A percentile compares a stretch with the other conserved stretches of the same genome.
phyloP scores from a whole-genome alignment of 768 basidiomycete genomes.

The Pisolithus albus region DNA sequence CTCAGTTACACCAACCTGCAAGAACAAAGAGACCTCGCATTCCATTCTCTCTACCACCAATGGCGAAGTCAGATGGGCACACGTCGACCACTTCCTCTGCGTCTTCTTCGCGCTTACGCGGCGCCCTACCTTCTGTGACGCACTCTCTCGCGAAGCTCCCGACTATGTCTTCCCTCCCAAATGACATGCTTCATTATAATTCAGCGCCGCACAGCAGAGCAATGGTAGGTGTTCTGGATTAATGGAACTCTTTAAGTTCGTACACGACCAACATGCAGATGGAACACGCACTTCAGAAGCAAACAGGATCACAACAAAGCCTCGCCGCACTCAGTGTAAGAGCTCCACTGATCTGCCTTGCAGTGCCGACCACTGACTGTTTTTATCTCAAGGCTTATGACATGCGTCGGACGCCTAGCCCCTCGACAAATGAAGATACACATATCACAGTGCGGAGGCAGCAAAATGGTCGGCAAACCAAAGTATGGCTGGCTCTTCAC shows the following conservation, averaged over 20 bases:
- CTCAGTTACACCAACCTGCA: background rate
- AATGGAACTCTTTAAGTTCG: background rate
- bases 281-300: conserved; percentile 26
- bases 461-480: conserved; percentile 16
- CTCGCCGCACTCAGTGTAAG: conserved; percentile 21
- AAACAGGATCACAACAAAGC: conserved; percentile 13
- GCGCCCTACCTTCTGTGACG: conserved; percentile 26
- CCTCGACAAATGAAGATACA: conserved; percentile 23
- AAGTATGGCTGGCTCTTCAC: conserved; percentile 12
- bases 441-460: conserved; percentile 29
- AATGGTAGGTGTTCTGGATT: conserved; percentile 12
- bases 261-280: conserved; percentile 19
- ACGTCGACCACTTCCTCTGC: conserved; percentile 28
- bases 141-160: conserved; percentile 27
- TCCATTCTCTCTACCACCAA: conserved; percentile 28
- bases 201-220: conserved; percentile 24
- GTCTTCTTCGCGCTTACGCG: conserved; percentile 25
- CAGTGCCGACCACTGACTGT: conserved; percentile 3
- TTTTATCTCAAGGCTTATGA: conserved; percentile 20
- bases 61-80: conserved; percentile 28
- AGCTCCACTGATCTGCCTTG: background rate
- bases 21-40: conserved; percentile 7
- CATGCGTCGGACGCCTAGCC: conserved; percentile 26
- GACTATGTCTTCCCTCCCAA: conserved; percentile 25
- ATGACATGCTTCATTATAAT: conserved; percentile 28